Percentiles rank a stretch among this genome's conserved stretches.
Conservation (phyloP, 306 rosid genomes). For the Cucumis hystrix region DNA sequence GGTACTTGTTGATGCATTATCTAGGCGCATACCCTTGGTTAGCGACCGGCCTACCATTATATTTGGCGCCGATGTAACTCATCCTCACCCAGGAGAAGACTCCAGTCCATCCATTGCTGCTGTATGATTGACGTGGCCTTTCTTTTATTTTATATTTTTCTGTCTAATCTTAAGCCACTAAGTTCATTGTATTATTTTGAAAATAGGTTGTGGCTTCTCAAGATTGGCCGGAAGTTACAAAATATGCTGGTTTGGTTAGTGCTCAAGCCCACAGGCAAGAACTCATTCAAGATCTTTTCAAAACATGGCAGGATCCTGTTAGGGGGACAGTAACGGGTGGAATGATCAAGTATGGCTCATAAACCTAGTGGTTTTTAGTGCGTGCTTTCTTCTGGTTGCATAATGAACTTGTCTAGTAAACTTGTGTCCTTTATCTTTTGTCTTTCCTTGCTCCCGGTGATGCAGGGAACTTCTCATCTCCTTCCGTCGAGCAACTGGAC, state of each 20-base stretch:
- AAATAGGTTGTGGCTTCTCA: conserved; percentile 95
- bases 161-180: background rate
- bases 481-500: conserved; percentile 91
- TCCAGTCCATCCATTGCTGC: conserved; percentile 96
- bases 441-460: background rate
- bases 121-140: conserved; percentile 23
- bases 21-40: conserved; percentile 80
- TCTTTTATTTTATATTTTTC: background rate
- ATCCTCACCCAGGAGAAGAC: conserved; percentile 99
- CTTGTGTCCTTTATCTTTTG: background rate
- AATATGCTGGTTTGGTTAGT: conserved; percentile 91
- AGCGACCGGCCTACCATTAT: conserved; percentile 91
- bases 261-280: conserved; percentile 98
- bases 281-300: conserved; percentile 81
- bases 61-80: conserved; percentile 98
- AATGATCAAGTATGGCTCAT: conserved; percentile 61
- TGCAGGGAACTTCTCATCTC: conserved; percentile 88
- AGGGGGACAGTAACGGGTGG: conserved; percentile 83
- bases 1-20: conserved; percentile 86
- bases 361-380: background rate
- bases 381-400: background rate
- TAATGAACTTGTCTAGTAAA: background rate
- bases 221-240: conserved; percentile 97
- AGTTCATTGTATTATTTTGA: background rate
- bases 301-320: conserved; percentile 90